Evolutionary conservation across 192 early-diverging fungal species (phyloP).

Genomic region (Phlyctochytrium bullatum): DNA sequence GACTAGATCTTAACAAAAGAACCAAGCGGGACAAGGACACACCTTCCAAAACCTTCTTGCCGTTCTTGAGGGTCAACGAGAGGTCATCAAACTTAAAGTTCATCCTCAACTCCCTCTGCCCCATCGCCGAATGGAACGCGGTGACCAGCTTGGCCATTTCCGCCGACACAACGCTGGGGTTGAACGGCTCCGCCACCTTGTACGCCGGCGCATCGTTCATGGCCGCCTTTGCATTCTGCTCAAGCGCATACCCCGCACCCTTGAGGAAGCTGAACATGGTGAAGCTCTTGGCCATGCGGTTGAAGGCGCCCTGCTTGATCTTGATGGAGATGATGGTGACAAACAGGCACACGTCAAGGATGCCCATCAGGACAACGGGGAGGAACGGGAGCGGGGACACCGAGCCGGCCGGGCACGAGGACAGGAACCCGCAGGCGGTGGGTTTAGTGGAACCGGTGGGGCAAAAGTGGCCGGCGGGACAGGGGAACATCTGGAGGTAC

Average conservation of each 20-base stretch:
- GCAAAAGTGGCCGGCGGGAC: conserved; percentile 55
- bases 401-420: conserved; percentile 38
- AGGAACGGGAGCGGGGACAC: conserved; percentile 14
- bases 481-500: conserved; percentile 39
- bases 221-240: conserved; percentile 3
- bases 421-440: conserved; percentile 19
- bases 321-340: conserved; percentile 11
- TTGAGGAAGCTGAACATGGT: not conserved
- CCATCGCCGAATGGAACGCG: not conserved
- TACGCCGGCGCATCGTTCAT: conserved; percentile 10
- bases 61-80: conserved; percentile 34
- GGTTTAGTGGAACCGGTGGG: conserved; percentile 45
- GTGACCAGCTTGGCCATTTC: not conserved
- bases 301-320: not conserved
- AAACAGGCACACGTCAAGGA: conserved; percentile 18
- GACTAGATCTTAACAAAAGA: too few relatives aligned
- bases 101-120: conserved; percentile 40
- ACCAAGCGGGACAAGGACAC: too few relatives aligned
- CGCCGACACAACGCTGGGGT: not conserved
- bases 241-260: not conserved
- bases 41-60: conserved; percentile 16
- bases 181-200: conserved; percentile 9
- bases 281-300: not conserved
- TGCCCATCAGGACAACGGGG: conserved; percentile 21
- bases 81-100: conserved; percentile 57